Evolutionary conservation across 116 monocot species (phyloP).

Genomic region (Zostera marina): DNA sequence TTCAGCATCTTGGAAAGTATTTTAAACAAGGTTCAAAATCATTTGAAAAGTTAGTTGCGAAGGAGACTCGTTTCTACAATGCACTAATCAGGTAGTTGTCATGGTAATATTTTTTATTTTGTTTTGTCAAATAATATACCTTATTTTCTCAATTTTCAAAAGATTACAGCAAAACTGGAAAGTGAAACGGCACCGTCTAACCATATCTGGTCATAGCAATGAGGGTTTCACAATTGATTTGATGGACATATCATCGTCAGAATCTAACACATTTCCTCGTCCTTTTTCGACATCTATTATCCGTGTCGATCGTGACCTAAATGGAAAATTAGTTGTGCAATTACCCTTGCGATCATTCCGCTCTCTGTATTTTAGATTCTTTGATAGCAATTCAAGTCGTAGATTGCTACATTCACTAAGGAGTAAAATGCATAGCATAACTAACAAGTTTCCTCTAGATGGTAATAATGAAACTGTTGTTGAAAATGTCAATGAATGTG

Average conservation of each 20-base stretch:
- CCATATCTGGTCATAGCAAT: conserved; percentile 49
- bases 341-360: conserved; percentile 50
- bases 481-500: conserved; percentile 45
- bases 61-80: conserved; percentile 78
- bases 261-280: conserved; percentile 15
- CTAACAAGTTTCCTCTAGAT: conserved; percentile 10
- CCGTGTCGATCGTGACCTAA: conserved; percentile 48
- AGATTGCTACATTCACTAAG: conserved; percentile 12
- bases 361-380: conserved; percentile 41
- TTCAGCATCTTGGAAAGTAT: conserved; percentile 73
- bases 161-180: conserved; percentile 99
- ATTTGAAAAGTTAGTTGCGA: conserved; percentile 65
- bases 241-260: conserved; percentile 34
- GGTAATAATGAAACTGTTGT: conserved; percentile 24
- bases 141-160: conserved; percentile 4
- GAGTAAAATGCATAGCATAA: conserved; percentile 17
- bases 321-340: conserved; percentile 60
- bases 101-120: background rate
- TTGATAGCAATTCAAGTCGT: conserved; percentile 11
- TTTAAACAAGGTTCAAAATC: conserved; percentile 89
- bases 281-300: conserved; percentile 40
- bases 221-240: conserved; percentile 82
- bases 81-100: conserved; percentile 72
- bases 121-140: background rate
- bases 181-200: conserved; percentile 88